Base-by-base conservation (phyloP, 2,329 filamentous ascomycete species). In the Cladophialophora carrionii region DNA sequence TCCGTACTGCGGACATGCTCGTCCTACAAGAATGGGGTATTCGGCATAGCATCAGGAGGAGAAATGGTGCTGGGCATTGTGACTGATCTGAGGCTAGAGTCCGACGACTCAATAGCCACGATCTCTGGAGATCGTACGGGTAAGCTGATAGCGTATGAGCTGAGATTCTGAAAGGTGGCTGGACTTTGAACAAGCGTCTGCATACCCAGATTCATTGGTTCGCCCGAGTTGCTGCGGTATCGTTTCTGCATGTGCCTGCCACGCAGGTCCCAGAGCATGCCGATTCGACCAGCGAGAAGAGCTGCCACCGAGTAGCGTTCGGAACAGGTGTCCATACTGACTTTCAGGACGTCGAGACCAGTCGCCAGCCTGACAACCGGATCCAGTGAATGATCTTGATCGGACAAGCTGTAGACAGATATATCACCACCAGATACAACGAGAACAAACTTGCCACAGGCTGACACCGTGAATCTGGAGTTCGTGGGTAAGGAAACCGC, bases 321-420 rank as follows among this genome's bases (percentile, higher is more conserved):
- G 2, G 79, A 81, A 4, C 83, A 87, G 0, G 84, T 85, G 72
- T 89, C 86, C 81, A 90, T 87, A 67, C 84, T 85, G 70, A 86
- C 84, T 2, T 83, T 81, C 5, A 90, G 73, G 2, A 89, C 83
- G 52, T 81, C 77, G 17, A 80, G 78, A 12, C 85, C 85, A 70
- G 87, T 89, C 14, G 81, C 72, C 10, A 90, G 80, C 48, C 77
- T 83, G 1, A 85, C 80, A 17, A 86, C 73, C 1, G 82, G 82
- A 51, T 76, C 67, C 61, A 84, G 59, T 71, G 69, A 63, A 76
- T 69, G 65, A 29, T 66, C 67, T 4, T 72, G 68, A 62, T 64
- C 56, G 8, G 22, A 63, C 17, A 87, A 68, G 53, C 75, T 71
- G 71, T 88, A 90, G 9, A 89, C 74, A 68, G 85, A 84, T 24